Conservation (phyloP, 805 yeast genomes). For the Ogataea populi-albae region DNA sequence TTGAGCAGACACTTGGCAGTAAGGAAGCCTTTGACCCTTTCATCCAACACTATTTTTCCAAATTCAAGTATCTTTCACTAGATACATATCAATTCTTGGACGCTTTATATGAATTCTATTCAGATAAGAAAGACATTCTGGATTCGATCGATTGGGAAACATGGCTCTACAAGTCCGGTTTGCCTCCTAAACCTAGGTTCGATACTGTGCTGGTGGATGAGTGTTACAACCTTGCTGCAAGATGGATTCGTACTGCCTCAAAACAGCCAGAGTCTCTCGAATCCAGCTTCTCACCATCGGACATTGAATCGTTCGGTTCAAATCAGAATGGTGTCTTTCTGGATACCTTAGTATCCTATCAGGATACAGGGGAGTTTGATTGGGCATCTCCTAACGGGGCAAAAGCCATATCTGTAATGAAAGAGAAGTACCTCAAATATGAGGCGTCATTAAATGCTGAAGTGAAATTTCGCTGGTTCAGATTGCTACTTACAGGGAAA, state of each 20-base stretch:
- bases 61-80: slow-evolving; percentile 65
- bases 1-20: slow-evolving; percentile 72
- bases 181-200: slow-evolving; percentile 85
- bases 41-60: slow-evolving; percentile 71
- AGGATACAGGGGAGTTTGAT: slow-evolving; percentile 40
- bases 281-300: slow-evolving; percentile 42
- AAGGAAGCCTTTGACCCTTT: slow-evolving; percentile 75
- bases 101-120: slow-evolving; percentile 60
- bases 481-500: slow-evolving; percentile 58
- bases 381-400: slow-evolving; percentile 34
- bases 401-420: slow-evolving; percentile 33
- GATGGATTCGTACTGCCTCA: slow-evolving; percentile 52
- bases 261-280: slow-evolving; percentile 24
- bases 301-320: slow-evolving; percentile 59
- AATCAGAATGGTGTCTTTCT: slow-evolving; percentile 79
- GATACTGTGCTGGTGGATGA: slow-evolving; percentile 75
- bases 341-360: slow-evolving; percentile 58
- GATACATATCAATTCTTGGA: slow-evolving; percentile 83
- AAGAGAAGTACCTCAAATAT: slow-evolving; percentile 38
- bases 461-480: slow-evolving; percentile 73
- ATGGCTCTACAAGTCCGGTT: slow-evolving; percentile 80
- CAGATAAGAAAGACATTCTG: slow-evolving; percentile 45
- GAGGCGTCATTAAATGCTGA: slow-evolving; percentile 69
- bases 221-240: slow-evolving; percentile 61
- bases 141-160: slow-evolving; percentile 79